These are phyloP conservation scores for Boletus subcaerulescens DNA, from an alignment of 768 basidiomycete genomes.

Conservation along the genomic window DNA sequence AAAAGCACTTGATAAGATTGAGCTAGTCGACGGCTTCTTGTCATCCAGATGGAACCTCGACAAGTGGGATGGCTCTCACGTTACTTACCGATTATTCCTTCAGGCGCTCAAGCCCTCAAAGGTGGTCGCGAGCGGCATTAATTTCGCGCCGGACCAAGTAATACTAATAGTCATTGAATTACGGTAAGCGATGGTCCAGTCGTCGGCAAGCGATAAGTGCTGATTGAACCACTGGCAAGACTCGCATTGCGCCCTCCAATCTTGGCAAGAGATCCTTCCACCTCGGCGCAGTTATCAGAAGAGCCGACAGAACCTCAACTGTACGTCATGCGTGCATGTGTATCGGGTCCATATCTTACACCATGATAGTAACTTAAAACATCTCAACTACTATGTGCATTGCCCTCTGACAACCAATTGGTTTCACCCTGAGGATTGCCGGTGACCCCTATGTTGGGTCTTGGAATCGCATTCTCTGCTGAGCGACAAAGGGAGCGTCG, in stretches of 20 bases:
- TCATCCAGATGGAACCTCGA: not conserved
- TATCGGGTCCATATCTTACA: not conserved
- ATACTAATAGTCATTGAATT: not conserved
- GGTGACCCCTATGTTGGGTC: too few relatives aligned
- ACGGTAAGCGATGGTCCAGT: not conserved
- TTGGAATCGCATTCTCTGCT: not conserved
- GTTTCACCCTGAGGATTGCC: not conserved
- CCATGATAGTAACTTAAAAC: not conserved
- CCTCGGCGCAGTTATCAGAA: not conserved
- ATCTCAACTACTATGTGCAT: not conserved
- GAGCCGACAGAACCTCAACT: not conserved
- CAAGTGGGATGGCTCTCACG: not conserved
- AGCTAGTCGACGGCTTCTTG: too few relatives aligned
- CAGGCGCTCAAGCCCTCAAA: not conserved
- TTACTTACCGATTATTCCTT: not conserved
- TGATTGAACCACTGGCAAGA: not conserved
- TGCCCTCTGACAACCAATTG: not conserved
- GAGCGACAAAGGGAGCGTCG: not conserved
- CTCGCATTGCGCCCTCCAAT: not conserved
- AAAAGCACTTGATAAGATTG: not conserved
- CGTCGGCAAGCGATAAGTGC: not conserved
- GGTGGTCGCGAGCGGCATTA: not conserved
- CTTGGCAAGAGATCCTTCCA: conserved; percentile 8
- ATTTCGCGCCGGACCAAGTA: not conserved
- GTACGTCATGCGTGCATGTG: conserved; percentile 16